These are phyloP conservation scores for Hypoxylon rubiginosum DNA, from an alignment of 2,329 filamentous ascomycete genomes.

Conservation along the genomic window DNA sequence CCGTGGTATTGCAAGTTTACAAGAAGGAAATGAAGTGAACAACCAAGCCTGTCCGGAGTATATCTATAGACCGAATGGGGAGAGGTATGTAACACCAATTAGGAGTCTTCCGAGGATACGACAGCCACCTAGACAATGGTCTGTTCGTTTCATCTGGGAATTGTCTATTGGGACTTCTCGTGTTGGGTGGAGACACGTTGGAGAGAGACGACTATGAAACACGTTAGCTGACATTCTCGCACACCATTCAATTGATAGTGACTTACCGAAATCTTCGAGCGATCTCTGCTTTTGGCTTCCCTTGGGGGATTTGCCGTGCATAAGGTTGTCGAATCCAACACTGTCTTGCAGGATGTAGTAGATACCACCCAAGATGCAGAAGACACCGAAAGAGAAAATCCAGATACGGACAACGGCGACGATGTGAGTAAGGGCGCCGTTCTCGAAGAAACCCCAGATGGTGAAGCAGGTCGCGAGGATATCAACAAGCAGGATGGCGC, in stretches of 20 bases:
- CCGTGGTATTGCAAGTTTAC: slow-evolving; percentile 54
- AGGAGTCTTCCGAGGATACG: slow-evolving; percentile 40
- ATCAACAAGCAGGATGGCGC: slow-evolving; percentile 85
- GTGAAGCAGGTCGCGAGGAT: slow-evolving; percentile 88
- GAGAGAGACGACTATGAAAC: slow-evolving; percentile 79
- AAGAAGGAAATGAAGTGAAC: slow-evolving; percentile 52
- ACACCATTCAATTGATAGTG: slow-evolving; percentile 27
- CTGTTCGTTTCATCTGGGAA: slow-evolving; percentile 40
- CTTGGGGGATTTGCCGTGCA: slow-evolving; percentile 90
- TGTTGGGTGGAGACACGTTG: slow-evolving; percentile 93
- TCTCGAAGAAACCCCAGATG: slow-evolving; percentile 85
- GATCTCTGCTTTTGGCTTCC: slow-evolving; percentile 85
- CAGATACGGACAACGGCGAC: slow-evolving; percentile 90
- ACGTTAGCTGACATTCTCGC: slow-evolving; percentile 60
- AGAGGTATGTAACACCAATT: slow-evolving; percentile 49
- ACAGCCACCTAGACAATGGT: slow-evolving; percentile 40
- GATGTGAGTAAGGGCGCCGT: slow-evolving; percentile 75
- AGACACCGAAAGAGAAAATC: slow-evolving; percentile 92
- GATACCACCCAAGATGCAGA: slow-evolving; percentile 80
- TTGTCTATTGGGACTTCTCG: slow-evolving; percentile 81
- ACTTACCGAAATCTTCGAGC: slow-evolving; percentile 89
- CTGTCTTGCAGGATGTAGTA: slow-evolving; percentile 88
- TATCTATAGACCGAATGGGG: slow-evolving; percentile 50
- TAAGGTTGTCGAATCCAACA: slow-evolving; percentile 87
- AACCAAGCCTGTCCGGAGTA: slow-evolving; percentile 44